phyloP scores from a whole-genome alignment of 257 asterid genomes.

The Solanum medicagineum region DNA sequence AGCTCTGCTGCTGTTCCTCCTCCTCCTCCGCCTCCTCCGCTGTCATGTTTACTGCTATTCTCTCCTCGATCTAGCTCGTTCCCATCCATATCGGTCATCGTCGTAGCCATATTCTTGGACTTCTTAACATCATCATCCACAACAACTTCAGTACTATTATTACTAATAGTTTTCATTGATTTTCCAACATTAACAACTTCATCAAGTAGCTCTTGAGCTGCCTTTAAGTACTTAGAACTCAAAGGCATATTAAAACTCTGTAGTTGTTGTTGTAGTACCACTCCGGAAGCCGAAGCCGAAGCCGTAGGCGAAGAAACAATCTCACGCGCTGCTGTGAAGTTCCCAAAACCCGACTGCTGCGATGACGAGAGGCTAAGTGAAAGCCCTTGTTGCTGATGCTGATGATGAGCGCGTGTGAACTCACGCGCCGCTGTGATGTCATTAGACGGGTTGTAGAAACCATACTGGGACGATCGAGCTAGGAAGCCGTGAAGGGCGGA shows the following conservation, averaged over 20 bases:
- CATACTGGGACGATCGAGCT: conserved; percentile 48
- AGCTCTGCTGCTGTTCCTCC: conserved; percentile 38
- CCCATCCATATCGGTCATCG: conserved; percentile 7
- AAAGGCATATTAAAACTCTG: conserved; percentile 13
- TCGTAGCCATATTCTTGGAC: conserved; percentile 7
- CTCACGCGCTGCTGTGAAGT: conserved; percentile 32
- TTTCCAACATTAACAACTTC: conserved; percentile 85
- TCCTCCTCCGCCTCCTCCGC: conserved; percentile 9
- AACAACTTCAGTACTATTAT: conserved; percentile 13
- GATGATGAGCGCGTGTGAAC: conserved; percentile 34
- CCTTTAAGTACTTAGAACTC: conserved; percentile 70
- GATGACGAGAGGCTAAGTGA: conserved; percentile 72
- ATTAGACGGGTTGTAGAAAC: conserved; percentile 31
- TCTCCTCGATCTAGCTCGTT: conserved; percentile 9
- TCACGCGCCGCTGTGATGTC: conserved; percentile 60
- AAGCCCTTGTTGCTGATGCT: conserved; percentile 39
- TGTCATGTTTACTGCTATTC: conserved; percentile 6
- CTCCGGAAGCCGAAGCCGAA: conserved; percentile 49
- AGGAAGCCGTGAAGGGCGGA: conserved; percentile 55
- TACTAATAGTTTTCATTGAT: conserved; percentile 25
- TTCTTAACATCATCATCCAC: background rate
- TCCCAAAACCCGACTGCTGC: conserved; percentile 39
- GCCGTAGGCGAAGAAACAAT: conserved; percentile 22
- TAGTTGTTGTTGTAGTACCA: conserved; percentile 11
- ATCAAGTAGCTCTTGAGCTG: conserved; percentile 91